Percentiles rank a stretch among this genome's conserved stretches.
phyloP scores from a whole-genome alignment of 441 rosid species.

The Macaranga tanarius region DNA sequence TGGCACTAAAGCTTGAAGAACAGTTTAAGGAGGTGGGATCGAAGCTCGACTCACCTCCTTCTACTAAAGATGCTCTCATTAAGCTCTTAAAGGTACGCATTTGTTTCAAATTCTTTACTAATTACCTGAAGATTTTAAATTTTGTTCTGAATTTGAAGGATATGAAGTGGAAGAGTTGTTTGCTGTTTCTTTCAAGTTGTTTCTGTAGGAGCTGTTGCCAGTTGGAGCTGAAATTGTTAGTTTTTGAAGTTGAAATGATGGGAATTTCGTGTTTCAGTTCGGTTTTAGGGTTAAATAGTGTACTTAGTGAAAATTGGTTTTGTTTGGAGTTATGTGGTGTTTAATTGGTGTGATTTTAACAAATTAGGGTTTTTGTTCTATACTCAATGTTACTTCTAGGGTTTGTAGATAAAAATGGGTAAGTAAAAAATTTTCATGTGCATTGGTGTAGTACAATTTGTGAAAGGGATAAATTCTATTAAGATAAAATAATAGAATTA shows the following conservation, averaged over 20 bases:
- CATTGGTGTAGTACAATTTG: not conserved
- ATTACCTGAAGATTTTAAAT: not conserved
- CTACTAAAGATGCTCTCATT: conserved; percentile 73
- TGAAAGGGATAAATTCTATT: not conserved
- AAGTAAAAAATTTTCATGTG: not conserved
- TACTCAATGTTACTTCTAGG: not conserved
- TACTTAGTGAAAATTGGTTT: not conserved
- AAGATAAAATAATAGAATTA: not conserved
- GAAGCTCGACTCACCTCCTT: conserved; percentile 73
- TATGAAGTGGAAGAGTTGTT: too few species aligned
- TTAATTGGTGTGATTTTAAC: conserved; percentile 16
- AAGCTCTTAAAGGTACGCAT: conserved; percentile 81
- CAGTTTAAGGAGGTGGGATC: conserved; percentile 90
- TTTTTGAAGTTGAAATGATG: not conserved
- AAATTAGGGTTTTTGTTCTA: conserved; percentile 33
- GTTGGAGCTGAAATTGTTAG: not conserved
- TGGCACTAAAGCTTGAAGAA: conserved; percentile 67
- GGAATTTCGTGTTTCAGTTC: conserved; percentile 11
- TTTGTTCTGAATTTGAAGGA: conserved; percentile 6
- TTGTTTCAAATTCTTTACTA: conserved; percentile 15
- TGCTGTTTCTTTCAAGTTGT: conserved; percentile 7
- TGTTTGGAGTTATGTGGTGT: not conserved
- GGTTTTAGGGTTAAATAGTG: not conserved
- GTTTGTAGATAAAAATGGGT: not conserved
- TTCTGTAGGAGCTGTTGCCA: conserved; percentile 1